Percentiles rank a stretch among this genome's conserved stretches.
These are phyloP conservation scores for Soucietia sequanensis DNA, from an alignment of 805 yeast genomes.

Conservation along the genomic window DNA sequence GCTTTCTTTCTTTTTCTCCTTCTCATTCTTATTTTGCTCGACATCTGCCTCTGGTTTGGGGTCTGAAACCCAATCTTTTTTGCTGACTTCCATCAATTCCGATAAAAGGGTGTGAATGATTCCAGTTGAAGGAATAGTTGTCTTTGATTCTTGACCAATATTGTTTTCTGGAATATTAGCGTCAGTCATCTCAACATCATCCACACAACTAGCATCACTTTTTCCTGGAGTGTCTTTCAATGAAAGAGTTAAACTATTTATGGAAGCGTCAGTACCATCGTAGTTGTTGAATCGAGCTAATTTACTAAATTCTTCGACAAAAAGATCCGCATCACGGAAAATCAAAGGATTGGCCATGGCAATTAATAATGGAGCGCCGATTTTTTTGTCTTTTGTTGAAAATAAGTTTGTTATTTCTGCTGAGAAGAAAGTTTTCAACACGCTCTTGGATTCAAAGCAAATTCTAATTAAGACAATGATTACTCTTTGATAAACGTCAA, in stretches of 20 bases:
- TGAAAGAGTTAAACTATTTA: conserved; percentile 19
- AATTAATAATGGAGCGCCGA: neutral
- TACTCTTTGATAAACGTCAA: conserved; percentile 12
- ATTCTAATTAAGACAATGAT: conserved; percentile 56
- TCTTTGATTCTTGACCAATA: conserved; percentile 1
- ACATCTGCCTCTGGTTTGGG: conserved; percentile 20
- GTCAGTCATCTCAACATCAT: conserved; percentile 31
- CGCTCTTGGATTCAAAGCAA: conserved; percentile 61
- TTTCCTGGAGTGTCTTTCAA: conserved; percentile 13
- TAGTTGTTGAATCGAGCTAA: conserved; percentile 45
- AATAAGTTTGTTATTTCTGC: conserved; percentile 51
- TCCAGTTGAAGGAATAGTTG: conserved; percentile 41
- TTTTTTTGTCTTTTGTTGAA: conserved; percentile 35
- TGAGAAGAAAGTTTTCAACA: conserved; percentile 48
- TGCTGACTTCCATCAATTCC: conserved; percentile 55
- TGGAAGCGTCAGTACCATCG: conserved; percentile 27
- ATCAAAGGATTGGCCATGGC: conserved; percentile 25
- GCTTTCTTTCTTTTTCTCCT: conserved; percentile 20
- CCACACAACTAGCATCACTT: conserved; percentile 10
- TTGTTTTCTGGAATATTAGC: conserved; percentile 6
- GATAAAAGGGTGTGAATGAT: conserved; percentile 61
- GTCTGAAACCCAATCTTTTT: conserved; percentile 35
- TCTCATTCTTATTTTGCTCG: conserved; percentile 15
- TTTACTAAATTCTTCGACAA: conserved; percentile 43
- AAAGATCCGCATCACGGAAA: conserved; percentile 49